Conservation (phyloP, 352 stramenopile species). For the Poterioochromonas sp. region DNA sequence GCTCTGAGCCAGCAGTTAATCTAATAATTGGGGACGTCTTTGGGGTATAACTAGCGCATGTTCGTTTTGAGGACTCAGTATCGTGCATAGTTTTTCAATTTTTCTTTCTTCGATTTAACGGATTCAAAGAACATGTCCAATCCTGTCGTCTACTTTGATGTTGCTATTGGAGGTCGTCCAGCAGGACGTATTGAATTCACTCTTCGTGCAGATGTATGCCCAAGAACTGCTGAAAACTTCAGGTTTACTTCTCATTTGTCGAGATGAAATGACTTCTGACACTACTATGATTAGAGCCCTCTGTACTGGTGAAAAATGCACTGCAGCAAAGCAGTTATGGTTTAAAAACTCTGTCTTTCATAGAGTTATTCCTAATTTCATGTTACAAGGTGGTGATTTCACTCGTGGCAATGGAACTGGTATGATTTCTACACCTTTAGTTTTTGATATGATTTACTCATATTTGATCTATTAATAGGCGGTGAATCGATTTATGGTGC, state of each 20-base stretch:
- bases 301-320: slow-evolving; percentile 69
- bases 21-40: too few relatives aligned
- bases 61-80: too few relatives aligned
- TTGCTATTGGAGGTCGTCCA: neutral
- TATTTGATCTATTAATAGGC: neutral
- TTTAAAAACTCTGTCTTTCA: slow-evolving; percentile 93
- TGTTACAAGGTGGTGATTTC: slow-evolving; percentile 94
- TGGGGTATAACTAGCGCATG: too few relatives aligned
- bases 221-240: slow-evolving; percentile 23
- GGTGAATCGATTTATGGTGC: slow-evolving; percentile 53
- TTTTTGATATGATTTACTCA: slow-evolving; percentile 3
- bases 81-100: too few relatives aligned
- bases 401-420: slow-evolving; percentile 75
- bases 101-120: too few relatives aligned
- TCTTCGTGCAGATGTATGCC: slow-evolving; percentile 45
- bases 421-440: slow-evolving; percentile 43
- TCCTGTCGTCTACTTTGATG: slow-evolving; percentile 29
- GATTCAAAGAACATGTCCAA: too few relatives aligned
- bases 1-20: too few relatives aligned
- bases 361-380: slow-evolving; percentile 90
- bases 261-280: neutral
- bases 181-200: slow-evolving; percentile 69
- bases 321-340: slow-evolving; percentile 87
- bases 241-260: neutral
- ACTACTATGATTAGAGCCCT: neutral